phyloP scores from a whole-genome alignment of 768 basidiomycete genomes.

The Flagelloscypha sp. region DNA sequence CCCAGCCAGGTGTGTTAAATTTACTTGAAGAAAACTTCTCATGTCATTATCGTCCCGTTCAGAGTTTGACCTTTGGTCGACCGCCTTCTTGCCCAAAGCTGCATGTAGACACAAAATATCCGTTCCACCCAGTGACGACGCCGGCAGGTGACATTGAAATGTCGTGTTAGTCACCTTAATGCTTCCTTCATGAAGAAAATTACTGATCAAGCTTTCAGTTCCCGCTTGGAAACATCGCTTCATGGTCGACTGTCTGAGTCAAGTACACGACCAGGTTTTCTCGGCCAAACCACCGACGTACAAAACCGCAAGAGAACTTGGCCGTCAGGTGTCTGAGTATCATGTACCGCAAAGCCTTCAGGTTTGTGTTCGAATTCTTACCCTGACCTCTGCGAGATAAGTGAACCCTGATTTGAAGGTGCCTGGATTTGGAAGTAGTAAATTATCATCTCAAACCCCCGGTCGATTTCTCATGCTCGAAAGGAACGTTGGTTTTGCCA shows the following conservation, averaged over 20 bases:
- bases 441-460: slow-evolving; percentile 29
- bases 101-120: slow-evolving; percentile 49
- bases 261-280: slow-evolving; percentile 63
- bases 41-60: slow-evolving; percentile 6
- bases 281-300: slow-evolving; percentile 56
- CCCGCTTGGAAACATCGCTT: slow-evolving; percentile 66
- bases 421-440: slow-evolving; percentile 52
- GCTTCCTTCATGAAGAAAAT: no score
- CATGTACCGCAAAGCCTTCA: slow-evolving; percentile 58
- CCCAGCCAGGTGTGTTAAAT: neutral
- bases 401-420: neutral
- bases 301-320: slow-evolving; percentile 53
- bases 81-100: slow-evolving; percentile 55
- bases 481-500: slow-evolving; percentile 56
- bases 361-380: no score
- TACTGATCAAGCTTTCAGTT: slow-evolving; percentile 32
- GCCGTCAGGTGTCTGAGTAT: slow-evolving; percentile 55
- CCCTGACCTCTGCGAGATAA: slow-evolving; percentile 4
- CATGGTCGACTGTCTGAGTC: slow-evolving; percentile 49
- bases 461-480: slow-evolving; percentile 59
- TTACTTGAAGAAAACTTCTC: slow-evolving; percentile 2
- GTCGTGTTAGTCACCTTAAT: slow-evolving; percentile 39
- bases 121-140: slow-evolving; percentile 37
- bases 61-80: slow-evolving; percentile 67
- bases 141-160: slow-evolving; percentile 48